Conservation (phyloP, 2,329 filamentous ascomycete species). For the Rutstroemia sydowiana region DNA sequence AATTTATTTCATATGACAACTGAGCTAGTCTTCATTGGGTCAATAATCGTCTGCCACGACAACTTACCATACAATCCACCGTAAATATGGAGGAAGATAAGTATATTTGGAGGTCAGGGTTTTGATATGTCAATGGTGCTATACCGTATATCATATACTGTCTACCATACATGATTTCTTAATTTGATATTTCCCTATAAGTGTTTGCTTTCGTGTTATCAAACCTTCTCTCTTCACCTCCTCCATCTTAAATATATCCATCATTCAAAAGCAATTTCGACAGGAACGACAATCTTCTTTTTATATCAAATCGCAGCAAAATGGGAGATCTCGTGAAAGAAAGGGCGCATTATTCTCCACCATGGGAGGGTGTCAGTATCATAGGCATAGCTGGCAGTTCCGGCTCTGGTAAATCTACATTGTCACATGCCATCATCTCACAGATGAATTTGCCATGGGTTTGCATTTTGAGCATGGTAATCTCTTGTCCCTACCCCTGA, state of each 20-base stretch:
- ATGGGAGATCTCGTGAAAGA: slow-evolving; percentile 21
- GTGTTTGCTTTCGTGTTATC: too few relatives aligned
- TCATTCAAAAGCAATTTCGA: too few relatives aligned
- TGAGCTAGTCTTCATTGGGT: not conserved
- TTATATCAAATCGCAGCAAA: not conserved
- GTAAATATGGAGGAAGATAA: not conserved
- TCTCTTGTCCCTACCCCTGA: slow-evolving; percentile 17
- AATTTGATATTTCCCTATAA: too few relatives aligned
- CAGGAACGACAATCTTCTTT: too few relatives aligned
- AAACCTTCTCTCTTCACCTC: too few relatives aligned
- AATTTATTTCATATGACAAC: not conserved
- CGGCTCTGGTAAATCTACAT: slow-evolving; percentile 87
- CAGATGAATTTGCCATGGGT: slow-evolving; percentile 94
- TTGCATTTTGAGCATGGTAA: slow-evolving; percentile 91
- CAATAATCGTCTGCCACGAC: not conserved
- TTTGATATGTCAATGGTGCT: too few relatives aligned
- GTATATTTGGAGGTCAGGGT: not conserved
- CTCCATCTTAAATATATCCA: too few relatives aligned
- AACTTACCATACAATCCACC: not conserved
- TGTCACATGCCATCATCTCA: slow-evolving; percentile 85
- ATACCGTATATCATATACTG: too few relatives aligned
- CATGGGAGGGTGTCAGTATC: slow-evolving; percentile 94
- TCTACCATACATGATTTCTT: too few relatives aligned
- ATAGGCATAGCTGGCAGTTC: slow-evolving; percentile 95
- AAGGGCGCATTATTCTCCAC: slow-evolving; percentile 75